phyloP scores from a whole-genome alignment of 2,329 filamentous ascomycete species.

The Trichoderma afroharzianum region DNA sequence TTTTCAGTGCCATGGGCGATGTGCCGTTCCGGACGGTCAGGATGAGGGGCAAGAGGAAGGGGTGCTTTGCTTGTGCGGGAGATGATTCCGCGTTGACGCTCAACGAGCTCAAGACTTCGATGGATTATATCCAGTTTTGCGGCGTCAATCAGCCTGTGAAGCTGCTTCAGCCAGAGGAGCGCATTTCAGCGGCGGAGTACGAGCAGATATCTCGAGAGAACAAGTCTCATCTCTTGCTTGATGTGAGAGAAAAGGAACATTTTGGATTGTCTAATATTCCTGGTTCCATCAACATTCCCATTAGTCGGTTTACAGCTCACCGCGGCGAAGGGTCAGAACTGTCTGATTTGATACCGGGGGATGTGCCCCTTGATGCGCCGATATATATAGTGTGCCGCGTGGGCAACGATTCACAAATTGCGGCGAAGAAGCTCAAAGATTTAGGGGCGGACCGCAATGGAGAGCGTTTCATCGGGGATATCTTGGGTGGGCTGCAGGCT shows the following conservation, averaged over 20 bases:
- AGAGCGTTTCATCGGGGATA: slow-evolving; percentile 62
- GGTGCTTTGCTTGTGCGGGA: slow-evolving; percentile 72
- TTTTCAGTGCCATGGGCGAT: slow-evolving; percentile 45
- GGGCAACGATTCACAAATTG: slow-evolving; percentile 76
- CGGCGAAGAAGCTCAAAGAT: slow-evolving; percentile 62
- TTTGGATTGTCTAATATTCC: slow-evolving; percentile 75
- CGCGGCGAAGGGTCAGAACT: slow-evolving; percentile 26
- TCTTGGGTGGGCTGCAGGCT: slow-evolving; percentile 66
- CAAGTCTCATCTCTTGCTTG: slow-evolving; percentile 60
- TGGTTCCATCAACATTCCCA: slow-evolving; percentile 69
- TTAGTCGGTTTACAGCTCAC: slow-evolving; percentile 54
- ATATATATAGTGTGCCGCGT: slow-evolving; percentile 71
- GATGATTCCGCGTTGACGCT: slow-evolving; percentile 53
- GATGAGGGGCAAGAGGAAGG: slow-evolving; percentile 63
- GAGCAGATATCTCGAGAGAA: slow-evolving; percentile 27
- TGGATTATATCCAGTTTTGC: slow-evolving; percentile 87
- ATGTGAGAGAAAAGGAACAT: slow-evolving; percentile 81
- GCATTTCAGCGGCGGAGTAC: slow-evolving; percentile 65
- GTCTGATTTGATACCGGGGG: slow-evolving; percentile 37
- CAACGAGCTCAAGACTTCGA: slow-evolving; percentile 56
- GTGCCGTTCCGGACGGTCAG: slow-evolving; percentile 68
- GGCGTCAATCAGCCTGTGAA: slow-evolving; percentile 56
- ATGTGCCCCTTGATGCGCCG: slow-evolving; percentile 42
- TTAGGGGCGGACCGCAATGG: slow-evolving; percentile 51
- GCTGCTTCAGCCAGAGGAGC: slow-evolving; percentile 59